These are phyloP conservation scores for Kluyveromyces nonfermentans DNA, from an alignment of 805 yeast species.

Conservation along the genomic window DNA sequence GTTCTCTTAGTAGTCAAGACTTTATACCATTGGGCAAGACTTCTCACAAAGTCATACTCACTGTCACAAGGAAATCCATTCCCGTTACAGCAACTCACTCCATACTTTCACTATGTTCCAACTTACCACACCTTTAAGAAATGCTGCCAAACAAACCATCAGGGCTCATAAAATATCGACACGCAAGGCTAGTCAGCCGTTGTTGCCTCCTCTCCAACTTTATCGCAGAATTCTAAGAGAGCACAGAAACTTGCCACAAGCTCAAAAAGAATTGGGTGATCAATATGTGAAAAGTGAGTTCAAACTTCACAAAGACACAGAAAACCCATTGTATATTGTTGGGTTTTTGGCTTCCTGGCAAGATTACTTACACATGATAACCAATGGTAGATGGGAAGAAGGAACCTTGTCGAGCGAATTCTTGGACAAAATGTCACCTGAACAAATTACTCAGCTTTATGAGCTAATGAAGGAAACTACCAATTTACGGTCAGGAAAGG, in stretches of 20 bases:
- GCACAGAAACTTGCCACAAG: constrained; percentile 56
- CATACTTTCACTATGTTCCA: neutral
- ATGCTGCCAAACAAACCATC: constrained; percentile 6
- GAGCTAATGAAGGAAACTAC: constrained; percentile 72
- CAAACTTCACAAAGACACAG: constrained; percentile 68
- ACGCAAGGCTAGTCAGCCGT: constrained; percentile 29
- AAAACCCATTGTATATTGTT: constrained; percentile 87
- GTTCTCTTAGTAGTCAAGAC: too few species aligned
- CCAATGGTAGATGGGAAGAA: constrained; percentile 54
- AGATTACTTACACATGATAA: constrained; percentile 55
- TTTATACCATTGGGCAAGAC: too few species aligned
- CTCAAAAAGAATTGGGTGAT: constrained; percentile 76
- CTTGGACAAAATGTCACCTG: constrained; percentile 79
- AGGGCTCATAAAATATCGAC: constrained; percentile 9
- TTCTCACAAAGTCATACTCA: too few species aligned
- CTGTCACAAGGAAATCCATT: too few species aligned
- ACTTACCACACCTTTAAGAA: neutral
- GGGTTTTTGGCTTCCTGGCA: constrained; percentile 96
- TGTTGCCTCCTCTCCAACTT: constrained; percentile 74
- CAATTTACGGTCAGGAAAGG: constrained; percentile 9
- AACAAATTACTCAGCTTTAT: constrained; percentile 76
- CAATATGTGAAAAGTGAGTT: constrained; percentile 84
- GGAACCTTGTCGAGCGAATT: constrained; percentile 53
- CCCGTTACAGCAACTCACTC: neutral
- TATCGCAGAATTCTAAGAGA: constrained; percentile 79